Evolutionary conservation across 2,329 filamentous ascomycete species (phyloP).

Genomic region (Beauveria varroae): DNA sequence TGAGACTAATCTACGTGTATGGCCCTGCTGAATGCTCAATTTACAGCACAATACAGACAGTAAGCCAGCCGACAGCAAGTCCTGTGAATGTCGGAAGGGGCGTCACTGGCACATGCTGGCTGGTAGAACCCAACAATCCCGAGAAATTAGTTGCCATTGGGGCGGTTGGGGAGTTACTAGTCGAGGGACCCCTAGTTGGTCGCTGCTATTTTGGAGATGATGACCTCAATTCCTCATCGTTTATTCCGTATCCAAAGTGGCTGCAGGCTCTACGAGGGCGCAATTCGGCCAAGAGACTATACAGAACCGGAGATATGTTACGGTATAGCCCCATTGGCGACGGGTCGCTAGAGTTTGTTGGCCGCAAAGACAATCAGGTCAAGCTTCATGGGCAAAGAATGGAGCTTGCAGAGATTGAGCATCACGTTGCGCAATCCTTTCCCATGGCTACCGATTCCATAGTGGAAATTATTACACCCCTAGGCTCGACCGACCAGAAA

Average conservation of each 20-base stretch:
- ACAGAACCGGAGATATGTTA: constrained; percentile 1
- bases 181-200: constrained; percentile 7
- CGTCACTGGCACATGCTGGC: constrained; percentile 2
- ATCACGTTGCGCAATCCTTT: constrained; percentile 18
- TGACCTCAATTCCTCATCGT: neutral
- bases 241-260: neutral
- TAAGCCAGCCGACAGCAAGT: neutral
- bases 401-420: constrained; percentile 18
- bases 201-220: constrained; percentile 2
- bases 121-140: constrained; percentile 5
- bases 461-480: constrained; percentile 27
- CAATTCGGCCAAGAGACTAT: neutral
- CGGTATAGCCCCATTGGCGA: constrained; percentile 14
- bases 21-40: neutral
- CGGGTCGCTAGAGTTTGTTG: constrained; percentile 13
- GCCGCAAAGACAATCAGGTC: constrained; percentile 9
- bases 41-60: neutral
- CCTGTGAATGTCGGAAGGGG: neutral
- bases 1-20: neutral
- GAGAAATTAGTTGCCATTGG: constrained; percentile 7
- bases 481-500: neutral
- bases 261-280: neutral
- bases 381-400: constrained; percentile 18
- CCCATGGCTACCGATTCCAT: constrained; percentile 20
- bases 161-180: constrained; percentile 5